Evolutionary conservation across 345 rosid species (phyloP).

Genomic region (Mallotus nudiflorus): DNA sequence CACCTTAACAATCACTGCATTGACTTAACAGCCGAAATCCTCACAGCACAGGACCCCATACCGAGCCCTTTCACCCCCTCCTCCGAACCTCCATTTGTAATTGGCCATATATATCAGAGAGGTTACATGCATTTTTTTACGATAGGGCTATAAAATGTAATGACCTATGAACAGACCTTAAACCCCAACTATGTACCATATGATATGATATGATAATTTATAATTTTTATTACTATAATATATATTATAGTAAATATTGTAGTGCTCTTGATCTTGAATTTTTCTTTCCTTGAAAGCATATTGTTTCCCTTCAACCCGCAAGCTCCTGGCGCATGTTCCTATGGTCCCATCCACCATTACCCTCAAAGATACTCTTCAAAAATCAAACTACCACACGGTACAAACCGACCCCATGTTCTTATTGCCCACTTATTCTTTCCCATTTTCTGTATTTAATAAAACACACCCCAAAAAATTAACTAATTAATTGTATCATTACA

Average conservation of each 20-base stretch:
- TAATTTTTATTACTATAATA: background rate
- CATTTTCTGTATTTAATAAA: background rate
- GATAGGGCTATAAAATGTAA: too few species aligned
- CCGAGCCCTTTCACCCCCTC: too few species aligned
- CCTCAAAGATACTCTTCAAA: slow-evolving; percentile 42
- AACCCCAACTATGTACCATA: too few species aligned
- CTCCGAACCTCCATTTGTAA: too few species aligned
- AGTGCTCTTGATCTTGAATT: slow-evolving; percentile 3
- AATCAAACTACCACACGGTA: slow-evolving; percentile 53
- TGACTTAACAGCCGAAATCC: too few species aligned
- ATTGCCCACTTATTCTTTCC: slow-evolving; percentile 4
- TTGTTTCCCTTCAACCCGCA: slow-evolving; percentile 27
- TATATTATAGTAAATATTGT: background rate
- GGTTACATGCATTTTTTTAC: too few species aligned
- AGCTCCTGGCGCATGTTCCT: slow-evolving; percentile 36
- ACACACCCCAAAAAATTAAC: too few species aligned
- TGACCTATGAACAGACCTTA: too few species aligned
- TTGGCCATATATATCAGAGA: too few species aligned
- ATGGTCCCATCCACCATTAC: slow-evolving; percentile 29
- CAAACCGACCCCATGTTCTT: slow-evolving; percentile 40
- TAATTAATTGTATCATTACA: background rate
- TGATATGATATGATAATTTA: too few species aligned
- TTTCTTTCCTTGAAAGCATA: slow-evolving; percentile 29
- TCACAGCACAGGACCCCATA: too few species aligned
- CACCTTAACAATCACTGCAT: too few species aligned